Conservation (phyloP, 2,329 filamentous ascomycete genomes). For the Aspergillus awamori region DNA sequence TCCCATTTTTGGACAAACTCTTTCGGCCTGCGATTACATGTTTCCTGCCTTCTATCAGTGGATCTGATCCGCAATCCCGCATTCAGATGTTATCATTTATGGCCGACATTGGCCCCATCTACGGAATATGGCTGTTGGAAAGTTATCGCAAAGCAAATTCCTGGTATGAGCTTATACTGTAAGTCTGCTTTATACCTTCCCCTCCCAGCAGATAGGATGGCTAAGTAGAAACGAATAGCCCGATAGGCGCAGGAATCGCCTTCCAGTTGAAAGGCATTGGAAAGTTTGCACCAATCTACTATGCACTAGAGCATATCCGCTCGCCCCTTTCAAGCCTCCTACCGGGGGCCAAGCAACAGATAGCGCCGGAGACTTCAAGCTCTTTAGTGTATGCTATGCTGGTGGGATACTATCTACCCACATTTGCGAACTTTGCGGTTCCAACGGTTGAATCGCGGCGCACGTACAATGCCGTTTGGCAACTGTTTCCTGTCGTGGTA, state of each 20-base stretch:
- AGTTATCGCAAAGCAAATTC: no score
- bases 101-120: no score
- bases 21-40: conserved; percentile 5
- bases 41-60: conserved; percentile 6
- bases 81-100: no score
- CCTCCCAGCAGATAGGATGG: accelerated
- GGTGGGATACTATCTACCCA: conserved; percentile 9
- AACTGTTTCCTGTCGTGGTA: conserved; percentile 8
- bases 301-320: conserved; percentile 6
- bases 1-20: conserved; percentile 4
- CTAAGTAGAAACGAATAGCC: no score
- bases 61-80: no score
- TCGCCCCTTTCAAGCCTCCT: conserved; percentile 7
- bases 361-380: background rate
- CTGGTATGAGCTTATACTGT: background rate
- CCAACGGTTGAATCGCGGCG: background rate
- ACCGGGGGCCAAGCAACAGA: background rate
- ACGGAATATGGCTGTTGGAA: no score
- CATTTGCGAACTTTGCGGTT: conserved; percentile 3
- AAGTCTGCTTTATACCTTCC: background rate
- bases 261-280: conserved; percentile 11
- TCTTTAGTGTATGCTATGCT: conserved; percentile 1
- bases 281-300: conserved; percentile 11
- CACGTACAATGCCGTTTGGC: conserved; percentile 11
- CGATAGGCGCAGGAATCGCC: background rate